These are phyloP conservation scores for Gracilaria caudata DNA, from an alignment of 23 red algal genomes.

Conservation along the genomic window DNA sequence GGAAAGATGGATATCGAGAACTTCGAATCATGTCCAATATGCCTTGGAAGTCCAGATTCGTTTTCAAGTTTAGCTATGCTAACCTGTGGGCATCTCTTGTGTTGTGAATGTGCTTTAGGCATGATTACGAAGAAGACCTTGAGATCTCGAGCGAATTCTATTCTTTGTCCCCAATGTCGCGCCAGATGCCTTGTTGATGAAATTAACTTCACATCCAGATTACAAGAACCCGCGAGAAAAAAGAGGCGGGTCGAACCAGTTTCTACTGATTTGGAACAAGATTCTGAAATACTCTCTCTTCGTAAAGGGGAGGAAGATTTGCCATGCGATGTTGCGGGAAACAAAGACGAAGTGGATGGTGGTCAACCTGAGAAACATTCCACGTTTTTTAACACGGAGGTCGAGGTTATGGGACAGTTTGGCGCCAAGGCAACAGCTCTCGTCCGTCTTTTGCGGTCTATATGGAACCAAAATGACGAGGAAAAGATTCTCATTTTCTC, in stretches of 20 bases:
- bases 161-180: slow-evolving; percentile 26
- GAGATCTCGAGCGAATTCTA: neutral
- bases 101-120: slow-evolving; percentile 12
- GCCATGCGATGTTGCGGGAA: neutral
- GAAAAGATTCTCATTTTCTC: slow-evolving; percentile 86
- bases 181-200: slow-evolving; percentile 39
- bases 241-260: neutral
- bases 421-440: slow-evolving; percentile 41
- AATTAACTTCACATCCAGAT: slow-evolving; percentile 28
- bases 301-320: neutral
- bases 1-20: neutral
- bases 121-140: slow-evolving; percentile 35
- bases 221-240: neutral
- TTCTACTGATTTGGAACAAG: neutral
- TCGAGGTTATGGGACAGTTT: slow-evolving; percentile 32
- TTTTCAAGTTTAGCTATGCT: slow-evolving; percentile 25
- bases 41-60: neutral
- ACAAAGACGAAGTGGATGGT: neutral
- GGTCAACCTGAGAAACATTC: slow-evolving; percentile 21
- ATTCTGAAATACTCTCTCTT: neutral
- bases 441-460: slow-evolving; percentile 24
- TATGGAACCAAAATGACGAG: slow-evolving; percentile 36
- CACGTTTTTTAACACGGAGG: slow-evolving; percentile 31
- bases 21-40: slow-evolving; percentile 33
- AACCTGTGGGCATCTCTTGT: slow-evolving; percentile 26